These are phyloP conservation scores for Carex arenaria DNA, from an alignment of 202 grass and related monocot genomes.

Conservation along the genomic window DNA sequence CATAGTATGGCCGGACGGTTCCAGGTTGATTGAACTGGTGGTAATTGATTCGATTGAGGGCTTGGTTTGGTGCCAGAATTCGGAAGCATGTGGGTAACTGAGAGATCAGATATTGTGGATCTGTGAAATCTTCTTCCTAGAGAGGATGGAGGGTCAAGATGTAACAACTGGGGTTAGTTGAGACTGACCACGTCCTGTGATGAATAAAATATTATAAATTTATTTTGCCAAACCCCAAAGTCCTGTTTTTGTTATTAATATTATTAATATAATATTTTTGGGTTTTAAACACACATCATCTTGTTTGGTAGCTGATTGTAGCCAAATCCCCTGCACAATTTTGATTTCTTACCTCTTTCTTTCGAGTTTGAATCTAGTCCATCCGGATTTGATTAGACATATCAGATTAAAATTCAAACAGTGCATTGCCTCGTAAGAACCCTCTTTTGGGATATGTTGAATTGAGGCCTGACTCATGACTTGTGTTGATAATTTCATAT, in stretches of 20 bases:
- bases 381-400: too few species aligned
- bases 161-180: not conserved
- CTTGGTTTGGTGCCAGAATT: not conserved
- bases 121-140: not conserved
- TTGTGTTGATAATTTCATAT: too few species aligned
- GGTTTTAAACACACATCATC: not conserved
- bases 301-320: not conserved
- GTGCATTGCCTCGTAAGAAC: too few species aligned
- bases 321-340: not conserved
- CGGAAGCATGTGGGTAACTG: not conserved
- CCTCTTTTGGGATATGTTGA: too few species aligned
- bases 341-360: too few species aligned
- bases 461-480: too few species aligned
- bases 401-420: too few species aligned
- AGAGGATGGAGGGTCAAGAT: not conserved
- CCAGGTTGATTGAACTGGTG: not conserved
- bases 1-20: not conserved
- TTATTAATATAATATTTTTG: too few species aligned
- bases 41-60: not conserved
- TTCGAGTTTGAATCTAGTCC: too few species aligned
- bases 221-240: not conserved
- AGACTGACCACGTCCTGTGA: not conserved
- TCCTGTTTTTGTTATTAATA: not conserved
- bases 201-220: not conserved
- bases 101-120: too few species aligned